Conservation (phyloP, 352 stramenopile species). For the Chrysophaeum taylorii region DNA sequence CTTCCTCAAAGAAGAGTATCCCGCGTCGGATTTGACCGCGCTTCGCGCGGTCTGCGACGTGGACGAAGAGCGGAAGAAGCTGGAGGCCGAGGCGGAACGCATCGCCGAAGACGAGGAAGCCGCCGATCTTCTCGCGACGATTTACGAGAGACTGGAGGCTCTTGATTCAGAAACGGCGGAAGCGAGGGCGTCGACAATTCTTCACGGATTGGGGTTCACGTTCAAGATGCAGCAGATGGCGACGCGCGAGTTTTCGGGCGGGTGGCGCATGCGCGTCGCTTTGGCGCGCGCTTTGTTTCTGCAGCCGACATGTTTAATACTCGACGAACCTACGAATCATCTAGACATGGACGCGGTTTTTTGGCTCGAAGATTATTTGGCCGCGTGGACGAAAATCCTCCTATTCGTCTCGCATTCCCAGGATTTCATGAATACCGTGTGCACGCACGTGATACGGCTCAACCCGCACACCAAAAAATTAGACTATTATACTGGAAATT, state of each 20-base stretch:
- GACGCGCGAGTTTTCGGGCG: constrained; percentile 73
- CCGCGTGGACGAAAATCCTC: constrained; percentile 89
- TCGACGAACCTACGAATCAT: constrained; percentile 85
- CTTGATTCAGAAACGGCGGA: constrained; percentile 86
- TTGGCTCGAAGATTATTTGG: constrained; percentile 95
- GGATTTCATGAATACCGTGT: constrained; percentile 98
- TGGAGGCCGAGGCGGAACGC: constrained; percentile 74
- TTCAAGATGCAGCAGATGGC: constrained; percentile 74
- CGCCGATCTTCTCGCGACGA: constrained; percentile 67
- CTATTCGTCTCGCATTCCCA: constrained; percentile 89
- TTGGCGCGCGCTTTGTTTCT: constrained; percentile 86
- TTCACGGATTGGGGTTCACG: constrained; percentile 83
- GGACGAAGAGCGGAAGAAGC: constrained; percentile 77
- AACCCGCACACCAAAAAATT: constrained; percentile 83
- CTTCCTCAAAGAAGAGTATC: constrained; percentile 85
- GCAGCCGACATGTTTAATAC: constrained; percentile 79
- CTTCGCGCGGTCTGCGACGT: constrained; percentile 83
- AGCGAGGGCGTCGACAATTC: constrained; percentile 70
- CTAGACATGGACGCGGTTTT: constrained; percentile 92
- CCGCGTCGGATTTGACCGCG: constrained; percentile 74
- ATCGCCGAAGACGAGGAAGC: constrained; percentile 79
- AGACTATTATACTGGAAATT: constrained; percentile 94
- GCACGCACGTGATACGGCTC: constrained; percentile 90
- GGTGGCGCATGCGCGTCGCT: constrained; percentile 85
- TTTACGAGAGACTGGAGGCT: constrained; percentile 85